Evolutionary conservation across 306 rosid species (phyloP).

Genomic region (Cotoneaster glaucophyllus): DNA sequence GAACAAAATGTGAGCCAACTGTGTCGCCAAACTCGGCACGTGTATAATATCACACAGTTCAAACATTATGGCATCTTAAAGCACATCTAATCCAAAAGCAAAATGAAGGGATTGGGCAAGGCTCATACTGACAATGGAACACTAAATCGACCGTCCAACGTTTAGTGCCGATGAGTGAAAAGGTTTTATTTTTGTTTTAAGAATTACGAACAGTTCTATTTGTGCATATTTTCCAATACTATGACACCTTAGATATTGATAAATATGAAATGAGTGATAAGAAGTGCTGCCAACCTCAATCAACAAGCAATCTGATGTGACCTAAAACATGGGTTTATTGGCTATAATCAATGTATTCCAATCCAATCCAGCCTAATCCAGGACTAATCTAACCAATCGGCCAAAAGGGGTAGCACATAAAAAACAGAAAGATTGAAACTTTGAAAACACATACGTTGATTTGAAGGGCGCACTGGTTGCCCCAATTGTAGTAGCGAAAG

Average conservation of each 20-base stretch:
- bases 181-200: neutral
- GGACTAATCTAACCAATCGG: neutral
- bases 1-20: neutral
- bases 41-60: too few species aligned
- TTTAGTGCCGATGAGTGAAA: neutral
- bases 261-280: neutral
- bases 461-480: constrained; percentile 89
- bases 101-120: neutral
- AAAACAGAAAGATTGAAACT: neutral
- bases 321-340: neutral
- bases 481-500: constrained; percentile 69
- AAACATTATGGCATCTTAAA: neutral
- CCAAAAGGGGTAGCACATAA: neutral
- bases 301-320: neutral
- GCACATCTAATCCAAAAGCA: neutral
- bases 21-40: neutral
- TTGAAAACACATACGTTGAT: constrained; percentile 56
- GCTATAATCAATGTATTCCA: neutral
- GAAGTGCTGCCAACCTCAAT: neutral
- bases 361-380: neutral
- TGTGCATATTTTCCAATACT: too few species aligned
- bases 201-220: neutral
- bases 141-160: neutral
- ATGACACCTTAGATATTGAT: too few species aligned
- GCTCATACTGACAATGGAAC: neutral